Conservation (phyloP, 805 yeast species). For the Barnettozyma pratensis region DNA sequence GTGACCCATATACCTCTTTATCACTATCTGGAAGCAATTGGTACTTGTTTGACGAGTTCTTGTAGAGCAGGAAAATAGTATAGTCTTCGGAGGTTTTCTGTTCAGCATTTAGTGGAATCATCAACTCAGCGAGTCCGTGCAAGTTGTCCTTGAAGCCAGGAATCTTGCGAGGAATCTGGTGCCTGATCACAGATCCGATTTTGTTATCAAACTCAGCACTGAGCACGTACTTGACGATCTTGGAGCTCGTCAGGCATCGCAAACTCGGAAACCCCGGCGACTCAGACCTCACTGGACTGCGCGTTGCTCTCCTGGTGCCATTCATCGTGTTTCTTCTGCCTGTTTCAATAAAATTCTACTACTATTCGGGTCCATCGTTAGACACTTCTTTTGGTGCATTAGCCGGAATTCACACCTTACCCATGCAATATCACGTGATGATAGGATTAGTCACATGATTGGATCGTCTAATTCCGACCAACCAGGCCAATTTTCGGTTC, state of each 20-base stretch:
- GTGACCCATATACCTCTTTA: slow-evolving; percentile 14
- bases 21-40: slow-evolving; percentile 17
- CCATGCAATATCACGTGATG: too few relatives aligned
- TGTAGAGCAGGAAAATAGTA: slow-evolving; percentile 50
- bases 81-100: slow-evolving; percentile 49
- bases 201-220: slow-evolving; percentile 79
- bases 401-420: too few relatives aligned
- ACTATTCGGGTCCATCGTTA: too few relatives aligned
- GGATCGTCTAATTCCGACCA: background rate
- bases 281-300: background rate
- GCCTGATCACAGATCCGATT: slow-evolving; percentile 60
- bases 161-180: slow-evolving; percentile 49
- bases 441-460: too few relatives aligned
- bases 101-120: slow-evolving; percentile 61
- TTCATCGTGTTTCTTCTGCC: background rate
- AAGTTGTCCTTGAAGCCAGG: slow-evolving; percentile 32
- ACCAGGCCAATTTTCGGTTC: background rate
- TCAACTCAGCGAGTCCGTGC: slow-evolving; percentile 43
- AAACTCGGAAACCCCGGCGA: slow-evolving; percentile 4
- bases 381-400: too few relatives aligned
- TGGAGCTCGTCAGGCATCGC: slow-evolving; percentile 4
- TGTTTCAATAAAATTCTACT: background rate
- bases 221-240: slow-evolving; percentile 50
- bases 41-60: slow-evolving; percentile 26
- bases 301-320: background rate